Percentiles rank a stretch among this genome's conserved stretches.
Conservation (phyloP, 1,284 basidiomycete species). For the Leccinum griseonigrum region DNA sequence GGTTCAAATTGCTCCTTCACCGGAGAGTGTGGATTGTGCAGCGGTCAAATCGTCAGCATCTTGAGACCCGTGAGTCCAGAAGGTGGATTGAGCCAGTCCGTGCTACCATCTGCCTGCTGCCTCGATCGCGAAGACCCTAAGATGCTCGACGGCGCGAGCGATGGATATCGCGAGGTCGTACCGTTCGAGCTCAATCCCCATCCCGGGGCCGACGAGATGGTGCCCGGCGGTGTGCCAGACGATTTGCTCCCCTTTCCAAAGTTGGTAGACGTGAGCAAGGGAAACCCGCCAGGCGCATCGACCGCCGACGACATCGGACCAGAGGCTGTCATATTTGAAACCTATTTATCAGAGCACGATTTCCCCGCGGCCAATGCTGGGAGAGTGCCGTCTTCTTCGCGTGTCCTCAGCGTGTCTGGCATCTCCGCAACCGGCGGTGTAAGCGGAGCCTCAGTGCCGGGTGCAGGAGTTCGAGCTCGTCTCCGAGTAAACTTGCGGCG, state of each 20-base stretch:
- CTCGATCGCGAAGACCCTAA: constrained; percentile 11
- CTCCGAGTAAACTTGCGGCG: constrained; percentile 15
- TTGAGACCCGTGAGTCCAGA: constrained; percentile 23
- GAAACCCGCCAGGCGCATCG: constrained; percentile 9
- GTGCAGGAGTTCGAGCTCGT: constrained; percentile 1
- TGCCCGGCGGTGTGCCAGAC: constrained; percentile 8
- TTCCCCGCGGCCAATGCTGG: constrained; percentile 3
- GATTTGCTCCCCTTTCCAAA: constrained; percentile 26
- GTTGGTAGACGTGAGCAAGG: constrained; percentile 26
- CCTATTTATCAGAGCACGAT: constrained; percentile 12
- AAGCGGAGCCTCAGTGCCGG: constrained; percentile 6
- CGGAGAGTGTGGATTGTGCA: constrained; percentile 27
- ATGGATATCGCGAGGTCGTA: constrained; percentile 28
- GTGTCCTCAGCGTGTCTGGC: constrained; percentile 12
- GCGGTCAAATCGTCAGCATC: constrained; percentile 8
- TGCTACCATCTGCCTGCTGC: constrained; percentile 11
- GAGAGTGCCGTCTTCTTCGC: neutral
- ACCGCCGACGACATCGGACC: constrained; percentile 8
- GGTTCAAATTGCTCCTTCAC: constrained; percentile 11
- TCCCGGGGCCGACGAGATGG: constrained; percentile 16
- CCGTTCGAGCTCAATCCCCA: constrained; percentile 8
- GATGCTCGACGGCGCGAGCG: constrained; percentile 23
- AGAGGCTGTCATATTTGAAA: constrained; percentile 15
- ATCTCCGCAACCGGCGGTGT: constrained; percentile 21
- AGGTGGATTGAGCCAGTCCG: constrained; percentile 29